A percentile compares a stretch with the other conserved stretches of the same genome.
Conservation (phyloP, 2,329 filamentous ascomycete species). For the Colletotrichum eremochloae region DNA sequence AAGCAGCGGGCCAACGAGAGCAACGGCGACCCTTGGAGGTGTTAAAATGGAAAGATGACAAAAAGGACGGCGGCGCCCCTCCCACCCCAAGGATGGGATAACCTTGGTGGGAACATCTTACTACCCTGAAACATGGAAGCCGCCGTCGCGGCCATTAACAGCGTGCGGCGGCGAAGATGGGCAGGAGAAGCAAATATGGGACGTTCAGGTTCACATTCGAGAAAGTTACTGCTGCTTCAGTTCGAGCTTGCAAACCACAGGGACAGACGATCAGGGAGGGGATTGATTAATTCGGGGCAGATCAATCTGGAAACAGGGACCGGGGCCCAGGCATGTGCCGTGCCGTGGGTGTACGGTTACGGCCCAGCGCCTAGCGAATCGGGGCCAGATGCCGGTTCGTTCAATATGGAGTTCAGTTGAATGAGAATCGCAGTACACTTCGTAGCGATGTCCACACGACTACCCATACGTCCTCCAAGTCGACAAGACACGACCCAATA, state of each 20-base stretch:
- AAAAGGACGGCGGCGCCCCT: background rate
- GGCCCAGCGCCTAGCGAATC: background rate
- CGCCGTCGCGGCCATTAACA: conserved; percentile 28
- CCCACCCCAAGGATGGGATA: conserved; percentile 11
- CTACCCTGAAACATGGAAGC: conserved; percentile 40
- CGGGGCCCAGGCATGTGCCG: conserved; percentile 31
- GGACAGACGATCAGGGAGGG: background rate
- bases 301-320: conserved; percentile 13
- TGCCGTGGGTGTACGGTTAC: conserved; percentile 16
- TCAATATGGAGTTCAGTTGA: background rate
- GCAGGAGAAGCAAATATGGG: conserved; percentile 31
- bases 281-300: background rate
- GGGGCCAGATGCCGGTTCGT: background rate
- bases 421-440: background rate
- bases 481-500: background rate
- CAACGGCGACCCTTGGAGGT: background rate
- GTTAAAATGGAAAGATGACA: background rate
- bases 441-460: background rate
- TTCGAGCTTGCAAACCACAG: conserved; percentile 2
- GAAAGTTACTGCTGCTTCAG: conserved; percentile 14
- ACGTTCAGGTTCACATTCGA: conserved; percentile 34
- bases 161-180: conserved; percentile 13
- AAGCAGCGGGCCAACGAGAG: conserved; percentile 3
- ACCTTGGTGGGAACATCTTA: conserved; percentile 41
- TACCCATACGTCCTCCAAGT: too few species aligned